A percentile compares a stretch with the other conserved stretches of the same genome.
Conservation (phyloP, 257 asterid species). For the Solanum pennellii region DNA sequence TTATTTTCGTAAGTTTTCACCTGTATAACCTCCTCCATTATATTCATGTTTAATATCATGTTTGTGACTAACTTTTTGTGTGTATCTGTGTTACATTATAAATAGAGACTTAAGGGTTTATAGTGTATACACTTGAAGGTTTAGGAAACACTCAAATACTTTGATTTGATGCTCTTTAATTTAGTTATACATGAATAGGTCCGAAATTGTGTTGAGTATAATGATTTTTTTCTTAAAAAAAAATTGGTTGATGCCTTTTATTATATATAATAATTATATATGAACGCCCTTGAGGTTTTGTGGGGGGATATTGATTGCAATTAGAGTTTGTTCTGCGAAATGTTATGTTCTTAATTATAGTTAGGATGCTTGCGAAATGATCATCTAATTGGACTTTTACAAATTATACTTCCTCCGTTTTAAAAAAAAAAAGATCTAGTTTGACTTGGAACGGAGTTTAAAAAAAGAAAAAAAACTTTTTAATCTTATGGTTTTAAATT, state of each 20-base stretch:
- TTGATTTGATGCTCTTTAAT: neutral
- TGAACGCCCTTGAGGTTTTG: neutral
- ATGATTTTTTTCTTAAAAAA: too few relatives aligned
- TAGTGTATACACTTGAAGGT: neutral
- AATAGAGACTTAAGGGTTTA: neutral
- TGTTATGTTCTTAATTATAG: neutral
- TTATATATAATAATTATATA: too few relatives aligned
- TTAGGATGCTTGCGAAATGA: neutral
- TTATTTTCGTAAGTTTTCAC: too few relatives aligned
- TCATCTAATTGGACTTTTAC: neutral
- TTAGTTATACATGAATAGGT: neutral
- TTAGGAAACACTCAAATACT: neutral
- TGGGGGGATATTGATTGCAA: neutral
- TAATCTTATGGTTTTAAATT: too few relatives aligned
- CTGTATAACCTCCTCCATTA: neutral
- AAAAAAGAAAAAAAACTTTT: too few relatives aligned
- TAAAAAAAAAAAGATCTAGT: too few relatives aligned
- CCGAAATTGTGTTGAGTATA: neutral
- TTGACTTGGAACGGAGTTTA: fast-evolving
- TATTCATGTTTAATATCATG: neutral
- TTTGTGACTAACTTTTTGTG: too few relatives aligned
- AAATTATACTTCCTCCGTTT: too few relatives aligned
- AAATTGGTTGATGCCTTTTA: neutral
- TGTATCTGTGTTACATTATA: too few relatives aligned
- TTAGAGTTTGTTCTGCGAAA: neutral